phyloP scores from a whole-genome alignment of 352 stramenopile genomes.

The Phytopythium kandeliae region DNA sequence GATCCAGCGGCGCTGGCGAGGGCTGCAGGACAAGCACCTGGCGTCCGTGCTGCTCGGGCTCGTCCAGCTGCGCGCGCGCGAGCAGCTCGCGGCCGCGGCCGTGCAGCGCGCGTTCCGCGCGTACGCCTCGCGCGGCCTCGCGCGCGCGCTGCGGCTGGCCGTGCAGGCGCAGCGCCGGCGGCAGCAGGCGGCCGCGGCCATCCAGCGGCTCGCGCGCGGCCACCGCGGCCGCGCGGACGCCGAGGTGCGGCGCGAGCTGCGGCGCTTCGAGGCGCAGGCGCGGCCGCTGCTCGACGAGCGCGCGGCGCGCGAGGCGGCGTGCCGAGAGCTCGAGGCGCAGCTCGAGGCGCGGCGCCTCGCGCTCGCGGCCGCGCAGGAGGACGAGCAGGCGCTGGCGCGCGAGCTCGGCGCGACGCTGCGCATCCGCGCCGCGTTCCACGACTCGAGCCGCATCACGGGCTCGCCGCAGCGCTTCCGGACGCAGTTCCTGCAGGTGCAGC shows the following conservation, averaged over 20 bases:
- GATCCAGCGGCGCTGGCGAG: constrained; percentile 76
- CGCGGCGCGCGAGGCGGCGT: constrained; percentile 26
- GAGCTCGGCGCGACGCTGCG: constrained; percentile 81
- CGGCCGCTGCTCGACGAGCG: constrained; percentile 67
- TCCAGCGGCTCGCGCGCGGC: constrained; percentile 78
- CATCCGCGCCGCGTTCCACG: constrained; percentile 84
- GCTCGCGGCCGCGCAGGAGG: constrained; percentile 33
- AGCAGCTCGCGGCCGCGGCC: constrained; percentile 46
- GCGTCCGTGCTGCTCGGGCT: constrained; percentile 62
- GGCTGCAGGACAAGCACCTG: constrained; percentile 71
- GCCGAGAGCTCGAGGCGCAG: constrained; percentile 43
- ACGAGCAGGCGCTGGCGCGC: constrained; percentile 48
- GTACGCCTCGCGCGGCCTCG: constrained; percentile 52
- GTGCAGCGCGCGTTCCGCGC: constrained; percentile 65
- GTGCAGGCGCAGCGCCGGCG: constrained; percentile 37
- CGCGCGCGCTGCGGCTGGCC: constrained; percentile 50
- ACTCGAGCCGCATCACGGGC: constrained; percentile 80
- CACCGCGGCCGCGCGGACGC: constrained; percentile 62
- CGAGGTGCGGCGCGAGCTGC: constrained; percentile 74
- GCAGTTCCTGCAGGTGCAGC: constrained; percentile 89
- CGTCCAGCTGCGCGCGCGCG: constrained; percentile 50
- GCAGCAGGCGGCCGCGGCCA: constrained; percentile 34
- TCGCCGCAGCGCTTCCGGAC: constrained; percentile 90
- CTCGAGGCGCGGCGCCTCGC: constrained; percentile 37
- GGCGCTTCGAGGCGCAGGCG: constrained; percentile 63